Evolutionary conservation across 345 rosid genomes (phyloP), one percentile per base, ranked within the genome.

Genomic region (Lepidium sativum): DNA sequence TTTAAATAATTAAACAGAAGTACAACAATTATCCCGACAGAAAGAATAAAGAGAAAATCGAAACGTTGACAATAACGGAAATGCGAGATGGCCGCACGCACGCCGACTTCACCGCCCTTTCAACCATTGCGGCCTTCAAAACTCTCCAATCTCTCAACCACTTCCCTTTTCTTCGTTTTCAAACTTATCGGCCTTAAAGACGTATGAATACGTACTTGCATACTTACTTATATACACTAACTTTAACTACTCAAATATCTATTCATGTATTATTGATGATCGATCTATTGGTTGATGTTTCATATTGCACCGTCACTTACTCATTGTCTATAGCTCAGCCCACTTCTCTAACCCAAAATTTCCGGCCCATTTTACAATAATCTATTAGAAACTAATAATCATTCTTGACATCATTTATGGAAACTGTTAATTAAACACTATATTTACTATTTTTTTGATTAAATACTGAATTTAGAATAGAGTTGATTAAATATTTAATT

Each of bases 121-220:
- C 75, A 71, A 71, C 70, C 45, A 56, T 71, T 71, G 75, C 75
- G 75, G 70, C 75, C 75, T 32, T 71, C 70, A 39, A 56, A 64
- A 29, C 58, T 55, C 58, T 60, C 74, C 0, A 0, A 43, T 4
- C 56, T 71, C 58, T 71, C 64, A 63, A 56, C 70, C 31, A 63
- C 58, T 39, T 23, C 43, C 16, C 15, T 70, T 67, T 7, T 14
- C 40, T 35, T n/a, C 43, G 1, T 18, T 70, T 64, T 56, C 75
- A 71, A 71, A 48, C 54, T 56, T 64, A 55, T 56, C 59, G 70
- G 70, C 65, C 75, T 27, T 52, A 71, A 54, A 54, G 35, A 70
- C 51, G 50, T 70, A 35, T 54, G 34, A 54, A 44, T 37, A 25
- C 42, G 3, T 35, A 25, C 42, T 5, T 35, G 15, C 64, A 27